Evolutionary conservation across 169 alveolate species (phyloP), one percentile per base, ranked within the genome.

Genomic region (Babesia divergens): DNA sequence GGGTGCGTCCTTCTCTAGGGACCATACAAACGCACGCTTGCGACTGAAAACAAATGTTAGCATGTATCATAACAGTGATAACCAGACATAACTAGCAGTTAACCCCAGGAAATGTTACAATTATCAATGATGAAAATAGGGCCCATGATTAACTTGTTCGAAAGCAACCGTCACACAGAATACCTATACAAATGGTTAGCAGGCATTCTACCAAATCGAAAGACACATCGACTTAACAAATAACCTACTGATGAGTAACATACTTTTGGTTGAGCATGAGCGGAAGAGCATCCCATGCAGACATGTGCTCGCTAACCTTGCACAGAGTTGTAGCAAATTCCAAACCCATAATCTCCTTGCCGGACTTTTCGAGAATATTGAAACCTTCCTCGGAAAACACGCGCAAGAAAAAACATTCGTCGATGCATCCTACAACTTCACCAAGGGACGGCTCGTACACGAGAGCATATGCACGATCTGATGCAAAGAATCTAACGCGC

Each of bases 21-120:
- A 77, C 86, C 86, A 77, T 7, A 67, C 82, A 29, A 67, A 66
- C 28, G 67, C 22, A n/a, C 86, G 65, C 34, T 34, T 1, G 18
- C 38, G 6, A 4, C 66, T 55, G 66, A 35, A 24, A 20, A 51
- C 35, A 51, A 51, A 1, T 51, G 13, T 11, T 7, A 22, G 18
- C 28, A 40, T 40, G 6, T 14, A n/a, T n/a, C n/a, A n/a, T n/a
- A n/a, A n/a, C n/a, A n/a, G n/a, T n/a, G n/a, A n/a, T n/a, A n/a
- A n/a, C n/a, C n/a, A n/a, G n/a, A n/a, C n/a, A n/a, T n/a, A 14
- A 42, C 49, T 20, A 16, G 49, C n/a, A 20, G 24, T 14, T 42
- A 20, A 20, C 49, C 13, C 24, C 49, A 42, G 49, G 49, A 42
- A 16, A 42, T 42, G 49, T 20, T 20, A 20, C 49, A 42, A 20